Base-by-base conservation (phyloP, 2,329 filamentous ascomycete species). In the Aspergillus flavus region DNA sequence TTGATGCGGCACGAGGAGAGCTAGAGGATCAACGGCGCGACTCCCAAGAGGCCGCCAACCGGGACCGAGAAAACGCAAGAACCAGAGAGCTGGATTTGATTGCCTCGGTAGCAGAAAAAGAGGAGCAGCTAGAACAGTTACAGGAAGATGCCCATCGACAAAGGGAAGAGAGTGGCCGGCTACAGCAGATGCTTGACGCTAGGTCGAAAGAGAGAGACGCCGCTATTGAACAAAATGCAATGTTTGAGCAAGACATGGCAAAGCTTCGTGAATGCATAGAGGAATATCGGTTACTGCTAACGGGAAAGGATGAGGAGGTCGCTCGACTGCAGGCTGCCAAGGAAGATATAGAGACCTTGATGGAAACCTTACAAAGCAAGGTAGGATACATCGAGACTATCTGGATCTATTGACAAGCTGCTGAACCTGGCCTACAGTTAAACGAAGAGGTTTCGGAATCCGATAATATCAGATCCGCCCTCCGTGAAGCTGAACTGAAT, bases 121-220 rank as follows among this genome's bases (percentile, higher is more conserved):
- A 83, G 36, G 82, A 84, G 60, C 72, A 75, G 6, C 59, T 83
- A 5, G 80, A 82, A 30, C 77, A 80, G 46, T 67, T 80, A 14
- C 76, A 81, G 30, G 74, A 79, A 52, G 68, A 78, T 30, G 61
- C 80, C 5, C 67, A 68, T 48, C 54, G 59, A 19, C 63, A 72
- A n/a, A 64, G 58, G 61, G 63, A 63, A 34, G 68, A 73, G 45
- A 71, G 69, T 61, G 60, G 68, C 21, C 54, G 68, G 32, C 50
- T 73, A 10, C 64, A 62, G 5, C 68, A 69, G 32, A 62, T 60
- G 10, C 48, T 75, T 6, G 68, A 74, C 32, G 57, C 62, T 7
- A 53, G 68, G 14, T 70, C 69, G 2, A 72, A 71, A 16, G 71
- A 70, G 32, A 74, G 69, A 9, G 61, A 69, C 2, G 64, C 70